phyloP scores from a whole-genome alignment of 192 early-diverging fungal species.

The Entomortierella lignicola region DNA sequence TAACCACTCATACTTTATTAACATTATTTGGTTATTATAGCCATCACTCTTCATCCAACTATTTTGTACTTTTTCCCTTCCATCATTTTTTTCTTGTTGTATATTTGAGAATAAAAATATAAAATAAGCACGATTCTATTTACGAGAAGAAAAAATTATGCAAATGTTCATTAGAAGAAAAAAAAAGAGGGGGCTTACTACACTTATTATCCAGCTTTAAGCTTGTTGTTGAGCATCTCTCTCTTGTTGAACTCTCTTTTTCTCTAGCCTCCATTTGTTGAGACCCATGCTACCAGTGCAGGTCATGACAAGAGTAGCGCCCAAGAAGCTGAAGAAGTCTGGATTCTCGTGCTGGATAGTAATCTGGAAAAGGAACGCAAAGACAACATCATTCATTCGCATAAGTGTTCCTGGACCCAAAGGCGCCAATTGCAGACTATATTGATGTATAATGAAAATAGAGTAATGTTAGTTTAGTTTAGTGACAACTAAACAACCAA shows the following conservation, averaged over 20 bases:
- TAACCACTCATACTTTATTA: not conserved
- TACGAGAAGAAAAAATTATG: too few relatives aligned
- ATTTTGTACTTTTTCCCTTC: not conserved
- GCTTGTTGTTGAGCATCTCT: too few relatives aligned
- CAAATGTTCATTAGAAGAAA: too few relatives aligned
- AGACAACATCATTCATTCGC: constrained; percentile 85
- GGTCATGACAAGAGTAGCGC: constrained; percentile 71
- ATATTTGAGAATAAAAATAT: not conserved
- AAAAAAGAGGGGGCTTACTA: too few relatives aligned
- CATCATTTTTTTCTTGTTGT: not conserved
- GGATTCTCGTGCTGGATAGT: constrained; percentile 76
- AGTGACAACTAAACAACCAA: too few relatives aligned
- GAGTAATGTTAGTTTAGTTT: not conserved
- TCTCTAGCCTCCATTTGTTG: constrained; percentile 66
- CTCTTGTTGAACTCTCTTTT: constrained; percentile 11
- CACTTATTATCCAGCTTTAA: too few relatives aligned
- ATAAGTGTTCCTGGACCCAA: constrained; percentile 82
- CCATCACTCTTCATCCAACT: not conserved
- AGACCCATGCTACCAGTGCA: constrained; percentile 72
- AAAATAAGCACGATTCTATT: not conserved
- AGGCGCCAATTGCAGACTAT: constrained; percentile 75
- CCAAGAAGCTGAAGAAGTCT: constrained; percentile 61
- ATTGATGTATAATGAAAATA: not conserved
- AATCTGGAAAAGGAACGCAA: constrained; percentile 81
- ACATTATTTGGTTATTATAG: not conserved